These are phyloP conservation scores for Penicillium sp. DNA, from an alignment of 2,329 filamentous ascomycete species.

Conservation along the genomic window DNA sequence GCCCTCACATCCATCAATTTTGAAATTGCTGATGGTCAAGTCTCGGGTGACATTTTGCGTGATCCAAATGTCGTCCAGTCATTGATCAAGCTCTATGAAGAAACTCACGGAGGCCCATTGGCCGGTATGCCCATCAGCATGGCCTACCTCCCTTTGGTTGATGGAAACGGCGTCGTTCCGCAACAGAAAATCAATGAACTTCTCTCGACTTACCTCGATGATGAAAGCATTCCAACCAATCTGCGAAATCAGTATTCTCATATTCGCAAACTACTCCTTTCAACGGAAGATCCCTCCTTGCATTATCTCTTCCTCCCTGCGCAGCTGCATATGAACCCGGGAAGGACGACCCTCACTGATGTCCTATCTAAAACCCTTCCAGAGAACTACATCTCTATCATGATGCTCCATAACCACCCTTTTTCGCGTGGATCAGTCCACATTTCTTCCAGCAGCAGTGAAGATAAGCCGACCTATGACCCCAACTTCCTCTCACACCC, in stretches of 20 bases:
- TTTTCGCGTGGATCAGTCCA: conserved; percentile 38
- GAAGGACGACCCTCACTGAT: conserved; percentile 16
- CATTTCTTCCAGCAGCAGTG: conserved; percentile 34
- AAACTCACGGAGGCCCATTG: conserved; percentile 27
- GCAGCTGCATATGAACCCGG: conserved; percentile 21
- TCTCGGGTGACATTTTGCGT: conserved; percentile 29
- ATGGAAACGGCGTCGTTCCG: conserved; percentile 20
- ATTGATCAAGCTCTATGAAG: conserved; percentile 27
- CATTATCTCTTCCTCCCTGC: conserved; percentile 21
- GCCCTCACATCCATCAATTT: conserved; percentile 24
- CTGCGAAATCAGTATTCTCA: conserved; percentile 17
- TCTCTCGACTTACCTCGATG: conserved; percentile 8
- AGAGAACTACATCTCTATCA: conserved; percentile 26
- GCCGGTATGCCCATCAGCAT: conserved; percentile 27
- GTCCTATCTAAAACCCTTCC: conserved; percentile 16
- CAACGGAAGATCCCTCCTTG: conserved; percentile 6
- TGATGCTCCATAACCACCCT: conserved; percentile 34
- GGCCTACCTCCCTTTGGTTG: conserved; percentile 31
- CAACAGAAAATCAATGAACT: conserved; percentile 12
- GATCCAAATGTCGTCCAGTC: conserved; percentile 24
- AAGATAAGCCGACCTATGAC: conserved; percentile 47
- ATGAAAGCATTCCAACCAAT: neutral
- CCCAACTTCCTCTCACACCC: conserved; percentile 50
- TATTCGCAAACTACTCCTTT: conserved; percentile 17
- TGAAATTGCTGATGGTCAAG: conserved; percentile 26